Evolutionary conservation across 176 grass and related monocot species (phyloP).

Genomic region (Pharus latifolius): DNA sequence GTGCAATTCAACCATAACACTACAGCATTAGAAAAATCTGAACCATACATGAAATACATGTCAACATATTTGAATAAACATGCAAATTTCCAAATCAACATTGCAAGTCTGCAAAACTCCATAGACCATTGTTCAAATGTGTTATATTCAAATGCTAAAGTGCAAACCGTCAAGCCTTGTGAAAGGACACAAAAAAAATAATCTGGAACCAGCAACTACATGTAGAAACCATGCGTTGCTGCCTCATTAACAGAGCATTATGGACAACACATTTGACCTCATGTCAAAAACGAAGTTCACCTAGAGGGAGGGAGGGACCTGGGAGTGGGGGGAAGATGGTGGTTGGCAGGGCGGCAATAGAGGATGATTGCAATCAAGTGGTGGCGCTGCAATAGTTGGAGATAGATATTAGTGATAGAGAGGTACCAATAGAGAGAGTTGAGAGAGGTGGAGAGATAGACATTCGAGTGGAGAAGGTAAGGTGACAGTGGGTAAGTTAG

Average conservation of each 20-base stretch:
- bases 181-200: not conserved
- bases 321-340: not conserved
- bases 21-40: not conserved
- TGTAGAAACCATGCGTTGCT: not conserved
- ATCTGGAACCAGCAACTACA: not conserved
- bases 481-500: not conserved
- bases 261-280: not conserved
- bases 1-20: not conserved
- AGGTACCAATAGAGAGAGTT: not conserved
- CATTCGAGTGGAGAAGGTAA: slow-evolving; percentile 6
- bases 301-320: slow-evolving; percentile 15
- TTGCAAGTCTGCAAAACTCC: not conserved
- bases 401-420: not conserved
- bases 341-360: not conserved
- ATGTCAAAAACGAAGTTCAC: not conserved
- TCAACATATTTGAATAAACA: not conserved
- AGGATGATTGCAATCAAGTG: not conserved
- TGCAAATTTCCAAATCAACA: slow-evolving; percentile 1
- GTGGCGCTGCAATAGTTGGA: slow-evolving; percentile 18
- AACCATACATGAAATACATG: not conserved
- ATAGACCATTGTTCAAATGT: not conserved
- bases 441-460: not conserved
- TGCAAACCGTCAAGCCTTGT: not conserved
- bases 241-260: not conserved
- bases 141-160: slow-evolving; percentile 2